Percentiles rank a stretch among this genome's conserved stretches.
Evolutionary conservation across 495 filamentous ascomycete genomes (phyloP).

Genomic region (Daldinia childiae): DNA sequence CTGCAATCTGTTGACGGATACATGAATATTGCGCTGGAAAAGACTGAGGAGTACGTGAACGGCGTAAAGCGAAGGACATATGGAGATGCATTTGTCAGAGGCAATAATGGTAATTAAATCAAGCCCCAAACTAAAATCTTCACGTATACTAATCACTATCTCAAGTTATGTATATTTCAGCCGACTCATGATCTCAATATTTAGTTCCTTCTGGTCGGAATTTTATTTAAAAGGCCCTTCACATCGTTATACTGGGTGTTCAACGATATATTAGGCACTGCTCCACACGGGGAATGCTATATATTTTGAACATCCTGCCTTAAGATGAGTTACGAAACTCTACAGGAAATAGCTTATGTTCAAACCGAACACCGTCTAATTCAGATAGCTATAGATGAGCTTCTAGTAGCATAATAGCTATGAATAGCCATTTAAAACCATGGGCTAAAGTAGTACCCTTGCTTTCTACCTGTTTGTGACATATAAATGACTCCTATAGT

Average conservation of each 20-base stretch:
- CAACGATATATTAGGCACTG: background rate
- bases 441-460: background rate
- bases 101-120: conserved; percentile 82
- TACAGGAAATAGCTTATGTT: background rate
- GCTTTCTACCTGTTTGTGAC: background rate
- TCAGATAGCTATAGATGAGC: background rate
- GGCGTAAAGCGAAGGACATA: conserved; percentile 82
- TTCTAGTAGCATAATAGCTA: background rate
- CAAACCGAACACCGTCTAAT: background rate
- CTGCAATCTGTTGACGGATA: conserved; percentile 99
- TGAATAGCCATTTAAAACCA: background rate
- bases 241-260: background rate
- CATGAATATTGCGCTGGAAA: conserved; percentile 98
- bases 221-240: background rate
- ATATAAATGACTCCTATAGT: conserved; percentile 38
- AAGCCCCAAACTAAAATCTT: background rate
- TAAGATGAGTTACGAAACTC: background rate
- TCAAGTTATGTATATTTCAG: conserved; percentile 80
- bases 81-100: conserved; percentile 94
- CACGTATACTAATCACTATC: conserved; percentile 12
- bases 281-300: background rate
- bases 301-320: too few species aligned
- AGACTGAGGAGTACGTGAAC: conserved; percentile 89
- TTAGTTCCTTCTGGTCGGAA: background rate
- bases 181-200: conserved; percentile 56